phyloP scores from a whole-genome alignment of 345 rosid species.

The Salix arbutifolia region DNA sequence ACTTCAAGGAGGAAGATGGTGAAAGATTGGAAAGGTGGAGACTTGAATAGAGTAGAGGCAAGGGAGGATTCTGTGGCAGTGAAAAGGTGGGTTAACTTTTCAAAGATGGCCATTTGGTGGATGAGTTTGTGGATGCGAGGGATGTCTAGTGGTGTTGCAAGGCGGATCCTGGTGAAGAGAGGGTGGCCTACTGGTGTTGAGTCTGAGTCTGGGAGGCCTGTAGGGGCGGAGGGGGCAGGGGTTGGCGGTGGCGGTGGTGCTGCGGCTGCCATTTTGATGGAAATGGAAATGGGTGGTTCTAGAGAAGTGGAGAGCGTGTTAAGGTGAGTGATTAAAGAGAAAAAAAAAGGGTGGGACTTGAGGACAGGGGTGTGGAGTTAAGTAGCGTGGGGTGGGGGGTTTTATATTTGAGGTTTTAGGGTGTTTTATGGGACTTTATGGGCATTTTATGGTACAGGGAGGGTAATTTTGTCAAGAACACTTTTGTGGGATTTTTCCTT shows the following conservation, averaged over 20 bases:
- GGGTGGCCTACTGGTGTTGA: constrained; percentile 42
- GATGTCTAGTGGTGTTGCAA: constrained; percentile 66
- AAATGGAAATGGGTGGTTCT: not conserved
- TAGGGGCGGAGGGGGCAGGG: constrained; percentile 49
- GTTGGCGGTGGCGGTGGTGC: constrained; percentile 91
- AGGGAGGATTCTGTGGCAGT: constrained; percentile 74
- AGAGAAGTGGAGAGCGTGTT: not conserved
- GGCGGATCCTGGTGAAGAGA: constrained; percentile 77
- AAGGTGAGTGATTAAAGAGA: not conserved
- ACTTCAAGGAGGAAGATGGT: constrained; percentile 74
- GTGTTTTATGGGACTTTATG: no score
- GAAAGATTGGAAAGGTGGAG: constrained; percentile 78
- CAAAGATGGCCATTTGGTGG: constrained; percentile 88
- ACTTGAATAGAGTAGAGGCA: constrained; percentile 59
- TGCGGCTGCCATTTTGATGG: constrained; percentile 64
- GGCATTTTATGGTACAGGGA: not conserved
- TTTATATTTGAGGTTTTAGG: not conserved
- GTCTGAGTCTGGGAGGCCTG: constrained; percentile 34
- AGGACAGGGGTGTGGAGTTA: not conserved
- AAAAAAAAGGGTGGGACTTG: not conserved
- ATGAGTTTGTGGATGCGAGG: constrained; percentile 84
- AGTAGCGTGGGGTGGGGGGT: not conserved
- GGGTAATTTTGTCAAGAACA: not conserved
- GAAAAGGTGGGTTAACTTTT: constrained; percentile 58
- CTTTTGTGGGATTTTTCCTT: not conserved